Conservation (phyloP, 2,329 filamentous ascomycete genomes). For the Colletotrichum sojae region DNA sequence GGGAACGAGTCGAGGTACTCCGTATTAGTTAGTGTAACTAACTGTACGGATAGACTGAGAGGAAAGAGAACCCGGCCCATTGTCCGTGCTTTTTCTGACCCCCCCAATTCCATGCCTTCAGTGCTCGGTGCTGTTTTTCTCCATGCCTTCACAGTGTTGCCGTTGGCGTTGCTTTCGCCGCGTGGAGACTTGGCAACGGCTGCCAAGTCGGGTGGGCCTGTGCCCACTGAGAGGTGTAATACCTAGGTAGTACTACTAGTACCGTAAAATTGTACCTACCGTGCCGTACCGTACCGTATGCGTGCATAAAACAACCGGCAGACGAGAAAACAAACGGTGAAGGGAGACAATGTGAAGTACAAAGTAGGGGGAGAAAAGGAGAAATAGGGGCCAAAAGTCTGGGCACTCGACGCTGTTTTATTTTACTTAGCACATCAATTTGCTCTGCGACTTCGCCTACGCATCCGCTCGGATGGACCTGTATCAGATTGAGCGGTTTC, state of each 20-base stretch:
- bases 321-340: not conserved
- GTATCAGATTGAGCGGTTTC: conserved; percentile 36
- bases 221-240: not conserved
- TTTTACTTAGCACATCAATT: conserved; percentile 28
- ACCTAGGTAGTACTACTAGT: too few species aligned
- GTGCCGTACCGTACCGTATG: not conserved
- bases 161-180: too few species aligned
- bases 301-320: not conserved
- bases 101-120: too few species aligned
- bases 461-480: conserved; percentile 18
- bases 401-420: conserved; percentile 9
- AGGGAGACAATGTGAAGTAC: not conserved
- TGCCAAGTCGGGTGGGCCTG: conserved; percentile 6
- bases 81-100: not conserved
- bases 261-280: not conserved
- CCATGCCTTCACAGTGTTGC: not conserved
- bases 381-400: conserved; percentile 1
- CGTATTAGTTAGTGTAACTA: too few species aligned
- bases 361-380: conserved; percentile 5
- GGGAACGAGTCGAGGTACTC: not conserved
- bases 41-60: not conserved
- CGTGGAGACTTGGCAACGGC: conserved; percentile 18
- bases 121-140: not conserved
- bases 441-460: conserved; percentile 37
- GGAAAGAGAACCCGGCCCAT: not conserved